Percentiles rank a stretch among this genome's conserved stretches.
These are phyloP conservation scores for Saxophila tyrrhenica DNA, from an alignment of 495 filamentous ascomycete genomes.

Conservation along the genomic window DNA sequence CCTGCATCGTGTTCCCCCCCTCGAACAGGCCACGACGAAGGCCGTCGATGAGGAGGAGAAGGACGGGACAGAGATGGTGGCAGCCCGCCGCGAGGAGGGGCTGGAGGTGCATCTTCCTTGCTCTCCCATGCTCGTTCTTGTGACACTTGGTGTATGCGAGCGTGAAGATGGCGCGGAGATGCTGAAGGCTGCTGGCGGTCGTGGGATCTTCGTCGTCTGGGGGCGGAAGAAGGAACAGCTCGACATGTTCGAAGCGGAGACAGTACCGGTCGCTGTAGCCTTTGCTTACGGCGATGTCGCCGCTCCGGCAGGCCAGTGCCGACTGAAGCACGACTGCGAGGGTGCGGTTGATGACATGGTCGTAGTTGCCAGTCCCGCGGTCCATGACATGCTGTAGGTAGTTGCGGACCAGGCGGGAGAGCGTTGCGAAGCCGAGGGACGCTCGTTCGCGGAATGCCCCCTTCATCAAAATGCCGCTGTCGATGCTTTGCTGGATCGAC, in stretches of 20 bases:
- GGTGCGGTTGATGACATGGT: neutral
- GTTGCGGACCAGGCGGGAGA: neutral
- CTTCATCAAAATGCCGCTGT: neutral
- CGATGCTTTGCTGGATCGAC: neutral
- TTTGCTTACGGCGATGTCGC: neutral
- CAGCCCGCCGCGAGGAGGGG: neutral
- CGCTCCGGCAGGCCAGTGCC: neutral
- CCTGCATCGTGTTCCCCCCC: neutral
- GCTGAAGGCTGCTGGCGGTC: too few species aligned
- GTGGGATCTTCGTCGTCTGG: neutral
- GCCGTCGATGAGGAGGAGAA: neutral
- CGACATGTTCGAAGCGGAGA: neutral
- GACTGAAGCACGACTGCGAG: neutral
- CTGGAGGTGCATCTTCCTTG: neutral
- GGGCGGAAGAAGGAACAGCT: neutral
- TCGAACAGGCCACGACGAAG: neutral
- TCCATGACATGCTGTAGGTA: neutral
- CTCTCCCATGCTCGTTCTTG: neutral
- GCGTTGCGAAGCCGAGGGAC: neutral
- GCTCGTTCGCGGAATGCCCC: neutral
- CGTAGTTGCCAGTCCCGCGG: neutral
- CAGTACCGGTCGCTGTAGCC: neutral
- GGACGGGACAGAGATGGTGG: neutral
- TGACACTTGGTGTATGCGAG: neutral
- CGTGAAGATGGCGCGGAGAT: neutral